Evolutionary conservation across 2,329 filamentous ascomycete species (phyloP).

Genomic region (Mariannaea sp.): DNA sequence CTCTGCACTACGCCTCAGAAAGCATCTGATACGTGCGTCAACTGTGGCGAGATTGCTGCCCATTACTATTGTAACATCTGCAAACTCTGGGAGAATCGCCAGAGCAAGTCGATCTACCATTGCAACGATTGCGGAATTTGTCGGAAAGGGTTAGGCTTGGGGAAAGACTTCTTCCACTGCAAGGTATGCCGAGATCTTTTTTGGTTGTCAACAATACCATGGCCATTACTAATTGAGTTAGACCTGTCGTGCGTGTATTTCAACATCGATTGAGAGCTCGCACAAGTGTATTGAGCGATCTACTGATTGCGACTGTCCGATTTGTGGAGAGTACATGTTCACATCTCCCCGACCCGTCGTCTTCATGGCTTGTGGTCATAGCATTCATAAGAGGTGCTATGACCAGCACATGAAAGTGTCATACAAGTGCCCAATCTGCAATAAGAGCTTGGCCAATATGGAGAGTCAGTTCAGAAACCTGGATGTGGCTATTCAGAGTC

Average conservation of each 20-base stretch:
- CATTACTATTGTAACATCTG: conserved; percentile 94
- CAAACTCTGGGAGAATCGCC: conserved; percentile 96
- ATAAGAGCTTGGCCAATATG: conserved; percentile 97
- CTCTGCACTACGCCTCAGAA: conserved; percentile 84
- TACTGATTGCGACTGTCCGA: conserved; percentile 94
- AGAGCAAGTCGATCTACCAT: conserved; percentile 90
- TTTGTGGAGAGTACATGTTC: conserved; percentile 96
- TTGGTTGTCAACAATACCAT: background rate
- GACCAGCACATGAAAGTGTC: conserved; percentile 85
- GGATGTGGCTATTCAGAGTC: conserved; percentile 81
- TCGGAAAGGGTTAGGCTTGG: conserved; percentile 84
- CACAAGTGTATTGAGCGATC: conserved; percentile 95
- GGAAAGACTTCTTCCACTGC: conserved; percentile 98
- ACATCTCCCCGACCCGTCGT: conserved; percentile 86
- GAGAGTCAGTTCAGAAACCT: conserved; percentile 91
- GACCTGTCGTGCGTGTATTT: conserved; percentile 93
- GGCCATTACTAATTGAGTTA: conserved; percentile 42
- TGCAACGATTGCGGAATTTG: conserved; percentile 97
- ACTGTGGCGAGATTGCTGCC: conserved; percentile 77
- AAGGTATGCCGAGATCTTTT: conserved; percentile 67
- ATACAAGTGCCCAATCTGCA: conserved; percentile 97
- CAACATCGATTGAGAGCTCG: conserved; percentile 79
- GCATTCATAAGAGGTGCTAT: conserved; percentile 90
- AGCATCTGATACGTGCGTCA: conserved; percentile 76
- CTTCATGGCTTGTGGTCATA: conserved; percentile 94